Evolutionary conservation across 495 filamentous ascomycete species (phyloP), one percentile per base, ranked within the genome.

Genomic region (Xylaria grammica): DNA sequence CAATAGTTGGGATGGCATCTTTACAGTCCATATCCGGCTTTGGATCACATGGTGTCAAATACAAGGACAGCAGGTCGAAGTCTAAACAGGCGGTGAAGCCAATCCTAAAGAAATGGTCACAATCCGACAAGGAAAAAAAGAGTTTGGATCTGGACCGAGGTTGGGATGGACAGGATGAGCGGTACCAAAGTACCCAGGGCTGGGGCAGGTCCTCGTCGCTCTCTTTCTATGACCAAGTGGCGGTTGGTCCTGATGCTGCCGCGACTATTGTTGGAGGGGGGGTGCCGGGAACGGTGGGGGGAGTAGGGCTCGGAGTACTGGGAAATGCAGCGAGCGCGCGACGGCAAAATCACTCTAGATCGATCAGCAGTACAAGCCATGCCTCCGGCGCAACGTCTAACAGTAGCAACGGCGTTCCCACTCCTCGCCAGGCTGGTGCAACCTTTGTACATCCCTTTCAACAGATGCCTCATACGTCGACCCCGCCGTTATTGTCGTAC

Each of bases 391-490:
- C 77, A 27, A 81, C 79, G 1, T 69, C 67, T 10, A 71, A 65
- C 22, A 81, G 77, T 48, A 82, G 79, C 38, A 67, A 65, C n/a
- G 65, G 70, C 1, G 63, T 66, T 27, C 19, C 32, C 13, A 53
- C 53, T 38, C 67, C 63, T 64, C 68, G 68, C 38, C 79, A 77
- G 57, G 73, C 69, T 50, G 69, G 67, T 27, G 82, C 76, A 5
- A 77, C 72, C 13, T 86, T 86, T 65, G 76, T 84, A 20, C 84
- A 86, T 69, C 83, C 84, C 17, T 86, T 85, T 67, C 82, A 84
- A 62, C 84, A 86, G 67, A 84, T 78, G 0, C 84, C 84, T 42
- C 79, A 81, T n/a, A 84, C 81, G 6, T 81, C 82, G 19, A 86
- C 83, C 60, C 84, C 84, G 40, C 84, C 84, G 56, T 64, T 78